A percentile compares a stretch with the other conserved stretches of the same genome.
phyloP scores from a whole-genome alignment of 75 land plant species.

The Pseudotsuga menziesii region DNA sequence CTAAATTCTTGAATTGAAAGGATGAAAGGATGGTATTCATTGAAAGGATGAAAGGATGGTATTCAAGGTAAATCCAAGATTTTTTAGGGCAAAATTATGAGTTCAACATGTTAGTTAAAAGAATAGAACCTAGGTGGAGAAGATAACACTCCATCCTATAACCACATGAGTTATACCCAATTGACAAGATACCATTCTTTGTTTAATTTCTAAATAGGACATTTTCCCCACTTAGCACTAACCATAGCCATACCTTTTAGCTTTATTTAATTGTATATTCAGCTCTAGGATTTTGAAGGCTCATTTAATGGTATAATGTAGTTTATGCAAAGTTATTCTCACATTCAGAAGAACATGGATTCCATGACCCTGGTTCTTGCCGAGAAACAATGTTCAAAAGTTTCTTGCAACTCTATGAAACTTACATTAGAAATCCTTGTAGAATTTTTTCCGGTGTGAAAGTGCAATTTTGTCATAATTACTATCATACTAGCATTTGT shows the following conservation, averaged over 20 bases:
- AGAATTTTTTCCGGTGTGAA: not conserved
- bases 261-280: not conserved
- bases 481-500: not conserved
- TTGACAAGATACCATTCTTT: not conserved
- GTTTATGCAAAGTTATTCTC: not conserved
- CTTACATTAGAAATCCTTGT: too few relatives aligned
- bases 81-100: too few relatives aligned
- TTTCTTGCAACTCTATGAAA: too few relatives aligned
- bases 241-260: not conserved
- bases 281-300: not conserved
- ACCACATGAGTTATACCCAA: too few relatives aligned
- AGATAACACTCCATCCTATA: too few relatives aligned
- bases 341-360: not conserved
- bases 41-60: too few relatives aligned
- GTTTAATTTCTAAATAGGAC: not conserved
- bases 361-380: not conserved
- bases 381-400: not conserved
- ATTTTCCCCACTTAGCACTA: not conserved
- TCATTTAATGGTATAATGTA: not conserved
- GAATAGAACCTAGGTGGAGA: too few relatives aligned
- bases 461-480: not conserved
- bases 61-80: too few relatives aligned
- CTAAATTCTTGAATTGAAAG: too few relatives aligned
- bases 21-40: too few relatives aligned
- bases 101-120: too few relatives aligned